phyloP scores from a whole-genome alignment of 108 stramenopile genomes.

The Skeletonema tropicum region DNA sequence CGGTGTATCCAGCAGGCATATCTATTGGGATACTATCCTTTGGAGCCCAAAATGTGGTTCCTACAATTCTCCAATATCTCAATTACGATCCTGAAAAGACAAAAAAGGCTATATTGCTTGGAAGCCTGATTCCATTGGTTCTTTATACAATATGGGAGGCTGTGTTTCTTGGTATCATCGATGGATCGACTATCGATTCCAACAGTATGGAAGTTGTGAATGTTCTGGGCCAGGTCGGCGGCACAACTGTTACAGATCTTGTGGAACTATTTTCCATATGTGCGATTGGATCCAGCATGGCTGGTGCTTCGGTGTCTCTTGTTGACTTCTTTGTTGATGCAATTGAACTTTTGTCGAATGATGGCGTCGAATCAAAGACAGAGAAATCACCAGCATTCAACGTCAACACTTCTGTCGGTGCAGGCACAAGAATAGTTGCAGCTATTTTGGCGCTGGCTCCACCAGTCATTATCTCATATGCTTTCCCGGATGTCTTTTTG shows the following conservation, averaged over 20 bases:
- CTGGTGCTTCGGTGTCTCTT: conserved; percentile 53
- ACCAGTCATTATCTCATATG: conserved; percentile 38
- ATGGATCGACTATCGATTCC: conserved; percentile 18
- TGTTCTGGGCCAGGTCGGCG: conserved; percentile 26
- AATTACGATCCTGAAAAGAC: conserved; percentile 36
- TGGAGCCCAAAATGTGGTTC: conserved; percentile 56
- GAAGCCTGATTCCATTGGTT: conserved; percentile 37
- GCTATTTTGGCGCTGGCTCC: conserved; percentile 42
- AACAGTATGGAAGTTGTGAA: conserved; percentile 31
- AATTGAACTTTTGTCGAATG: not conserved
- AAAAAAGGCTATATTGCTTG: conserved; percentile 41
- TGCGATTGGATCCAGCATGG: conserved; percentile 57
- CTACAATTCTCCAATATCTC: conserved; percentile 48
- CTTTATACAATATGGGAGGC: conserved; percentile 50
- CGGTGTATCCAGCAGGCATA: conserved; percentile 41
- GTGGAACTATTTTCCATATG: conserved; percentile 49
- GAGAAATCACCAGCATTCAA: not conserved
- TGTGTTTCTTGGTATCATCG: conserved; percentile 46
- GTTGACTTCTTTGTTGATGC: conserved; percentile 56
- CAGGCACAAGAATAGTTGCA: conserved; percentile 23
- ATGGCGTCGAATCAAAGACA: not conserved
- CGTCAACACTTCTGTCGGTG: not conserved
- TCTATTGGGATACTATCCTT: conserved; percentile 55
- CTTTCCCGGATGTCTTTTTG: conserved; percentile 46
- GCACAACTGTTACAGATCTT: conserved; percentile 28